phyloP scores from a whole-genome alignment of 768 basidiomycete genomes.

The Daedaleopsis nitida region DNA sequence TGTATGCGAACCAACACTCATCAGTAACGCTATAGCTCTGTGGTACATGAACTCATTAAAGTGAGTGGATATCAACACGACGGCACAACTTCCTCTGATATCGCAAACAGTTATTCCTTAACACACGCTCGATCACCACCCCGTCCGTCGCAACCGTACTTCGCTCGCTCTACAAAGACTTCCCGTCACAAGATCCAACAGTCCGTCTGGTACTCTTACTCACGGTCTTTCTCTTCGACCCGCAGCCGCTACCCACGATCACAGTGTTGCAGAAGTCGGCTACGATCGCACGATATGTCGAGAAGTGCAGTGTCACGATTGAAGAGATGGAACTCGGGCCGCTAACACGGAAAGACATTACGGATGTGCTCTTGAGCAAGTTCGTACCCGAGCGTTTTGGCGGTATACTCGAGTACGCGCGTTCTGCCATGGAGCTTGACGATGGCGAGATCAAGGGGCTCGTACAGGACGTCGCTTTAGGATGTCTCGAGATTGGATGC shows the following conservation, averaged over 20 bases:
- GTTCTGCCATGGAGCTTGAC: constrained; percentile 44
- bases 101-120: constrained; percentile 59
- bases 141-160: constrained; percentile 51
- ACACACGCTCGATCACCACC: constrained; percentile 64
- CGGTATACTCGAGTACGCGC: constrained; percentile 54
- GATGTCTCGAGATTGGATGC: constrained; percentile 64
- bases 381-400: constrained; percentile 62
- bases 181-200: constrained; percentile 58
- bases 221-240: constrained; percentile 53
- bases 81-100: not conserved
- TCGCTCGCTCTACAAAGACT: constrained; percentile 65
- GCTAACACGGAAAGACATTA: constrained; percentile 57
- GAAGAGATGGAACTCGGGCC: constrained; percentile 58
- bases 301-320: constrained; percentile 44
- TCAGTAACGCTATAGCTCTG: constrained; percentile 36
- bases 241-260: constrained; percentile 22
- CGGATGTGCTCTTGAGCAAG: constrained; percentile 65
- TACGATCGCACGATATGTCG: constrained; percentile 8
- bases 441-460: constrained; percentile 45
- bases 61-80: constrained; percentile 34
- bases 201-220: constrained; percentile 77
- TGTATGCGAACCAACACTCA: constrained; percentile 1
- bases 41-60: constrained; percentile 70
- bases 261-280: constrained; percentile 21
- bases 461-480: constrained; percentile 58